Evolutionary conservation across 768 basidiomycete species (phyloP).

Genomic region (Collybia mongolica): DNA sequence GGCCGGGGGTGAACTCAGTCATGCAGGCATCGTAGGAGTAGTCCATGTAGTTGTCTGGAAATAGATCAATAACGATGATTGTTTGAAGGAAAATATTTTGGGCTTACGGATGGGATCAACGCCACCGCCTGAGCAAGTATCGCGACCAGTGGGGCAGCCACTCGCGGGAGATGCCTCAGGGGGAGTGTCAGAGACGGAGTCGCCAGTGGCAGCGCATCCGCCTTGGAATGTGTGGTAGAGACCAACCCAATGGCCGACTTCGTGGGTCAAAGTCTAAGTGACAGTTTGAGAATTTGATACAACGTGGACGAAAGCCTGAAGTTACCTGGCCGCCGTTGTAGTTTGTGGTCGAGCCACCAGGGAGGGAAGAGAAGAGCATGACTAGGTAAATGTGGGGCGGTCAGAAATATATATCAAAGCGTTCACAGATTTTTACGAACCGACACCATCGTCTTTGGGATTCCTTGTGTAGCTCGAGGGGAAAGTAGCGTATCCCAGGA

Average conservation of each 20-base stretch:
- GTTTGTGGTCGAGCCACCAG: slow-evolving; percentile 34
- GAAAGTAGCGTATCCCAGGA: slow-evolving; percentile 54
- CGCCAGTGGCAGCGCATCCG: slow-evolving; percentile 35
- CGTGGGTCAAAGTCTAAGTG: slow-evolving; percentile 51
- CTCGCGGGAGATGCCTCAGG: slow-evolving; percentile 36
- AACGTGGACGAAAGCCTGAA: slow-evolving; percentile 7
- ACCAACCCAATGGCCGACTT: slow-evolving; percentile 56
- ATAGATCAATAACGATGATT: background rate
- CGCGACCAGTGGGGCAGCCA: slow-evolving; percentile 31
- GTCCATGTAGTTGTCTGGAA: slow-evolving; percentile 45
- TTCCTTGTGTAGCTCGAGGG: slow-evolving; percentile 36
- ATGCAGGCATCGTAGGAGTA: slow-evolving; percentile 47
- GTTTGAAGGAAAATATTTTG: background rate
- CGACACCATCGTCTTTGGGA: slow-evolving; percentile 47
- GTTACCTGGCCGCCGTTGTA: slow-evolving; percentile 38
- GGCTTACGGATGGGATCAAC: slow-evolving; percentile 32
- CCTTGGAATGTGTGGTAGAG: slow-evolving; percentile 60
- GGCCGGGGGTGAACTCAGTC: slow-evolving; percentile 42
- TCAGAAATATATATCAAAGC: background rate
- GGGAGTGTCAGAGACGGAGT: slow-evolving; percentile 41
- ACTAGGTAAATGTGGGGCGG: slow-evolving; percentile 1
- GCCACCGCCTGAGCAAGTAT: slow-evolving; percentile 29
- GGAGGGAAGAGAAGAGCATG: slow-evolving; percentile 33
- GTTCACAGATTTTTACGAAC: slow-evolving; percentile 2
- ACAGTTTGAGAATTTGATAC: background rate